These are phyloP conservation scores for Blepharisma undulans DNA, from an alignment of 169 alveolate species.

Conservation along the genomic window DNA sequence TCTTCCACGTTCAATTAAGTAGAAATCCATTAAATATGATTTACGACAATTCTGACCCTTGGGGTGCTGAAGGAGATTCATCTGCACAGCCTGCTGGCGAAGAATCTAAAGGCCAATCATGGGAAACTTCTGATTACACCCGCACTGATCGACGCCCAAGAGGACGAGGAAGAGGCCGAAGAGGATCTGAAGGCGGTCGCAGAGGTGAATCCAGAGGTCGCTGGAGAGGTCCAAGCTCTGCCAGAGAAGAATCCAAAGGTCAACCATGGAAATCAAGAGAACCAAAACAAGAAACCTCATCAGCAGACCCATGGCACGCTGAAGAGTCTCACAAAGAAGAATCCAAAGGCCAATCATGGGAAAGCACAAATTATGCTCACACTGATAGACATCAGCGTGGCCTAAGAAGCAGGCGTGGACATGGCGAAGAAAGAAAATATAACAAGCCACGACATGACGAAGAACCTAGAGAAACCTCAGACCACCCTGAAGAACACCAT, in stretches of 20 bases:
- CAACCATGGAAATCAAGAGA: background rate
- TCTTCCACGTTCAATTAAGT: no score
- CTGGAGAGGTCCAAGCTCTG: no score
- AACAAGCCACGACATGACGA: background rate
- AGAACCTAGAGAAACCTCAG: background rate
- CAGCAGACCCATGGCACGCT: background rate
- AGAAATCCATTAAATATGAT: no score
- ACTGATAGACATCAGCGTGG: background rate
- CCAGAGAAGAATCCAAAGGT: no score
- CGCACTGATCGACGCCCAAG: conserved; percentile 7
- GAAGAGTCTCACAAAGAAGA: no score
- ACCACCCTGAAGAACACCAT: background rate
- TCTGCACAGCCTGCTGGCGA: background rate
- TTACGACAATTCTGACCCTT: background rate
- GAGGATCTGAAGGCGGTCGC: background rate
- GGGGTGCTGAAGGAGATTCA: background rate
- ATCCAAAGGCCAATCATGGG: no score
- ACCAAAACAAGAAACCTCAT: background rate
- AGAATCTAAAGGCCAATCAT: background rate
- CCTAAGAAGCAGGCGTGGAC: background rate
- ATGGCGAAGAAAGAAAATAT: background rate
- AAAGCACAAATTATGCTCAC: background rate
- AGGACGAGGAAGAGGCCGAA: background rate
- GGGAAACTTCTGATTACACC: background rate
- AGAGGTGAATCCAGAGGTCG: no score